phyloP scores from a whole-genome alignment of 1,284 basidiomycete genomes.

The Macrocystidia cucumis region DNA sequence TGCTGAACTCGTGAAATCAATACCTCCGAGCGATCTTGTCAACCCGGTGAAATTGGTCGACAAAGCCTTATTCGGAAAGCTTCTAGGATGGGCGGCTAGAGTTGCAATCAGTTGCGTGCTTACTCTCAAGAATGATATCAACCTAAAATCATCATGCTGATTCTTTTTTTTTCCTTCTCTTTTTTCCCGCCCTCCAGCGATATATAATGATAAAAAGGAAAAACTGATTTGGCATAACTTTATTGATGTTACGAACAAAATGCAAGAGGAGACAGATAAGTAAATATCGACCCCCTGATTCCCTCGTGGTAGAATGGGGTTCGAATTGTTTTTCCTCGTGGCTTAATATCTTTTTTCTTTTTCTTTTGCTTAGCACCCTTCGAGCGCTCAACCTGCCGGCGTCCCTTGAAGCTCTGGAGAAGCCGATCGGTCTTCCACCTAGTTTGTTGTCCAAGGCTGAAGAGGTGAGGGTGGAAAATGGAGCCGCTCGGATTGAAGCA shows the following conservation, averaged over 20 bases:
- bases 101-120: slow-evolving; percentile 73
- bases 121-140: background rate
- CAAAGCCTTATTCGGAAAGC: slow-evolving; percentile 64
- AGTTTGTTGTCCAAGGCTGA: slow-evolving; percentile 83
- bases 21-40: slow-evolving; percentile 51
- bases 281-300: slow-evolving; percentile 25
- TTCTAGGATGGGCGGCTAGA: slow-evolving; percentile 86
- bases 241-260: slow-evolving; percentile 49
- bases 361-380: slow-evolving; percentile 42
- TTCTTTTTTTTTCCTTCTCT: slow-evolving; percentile 1
- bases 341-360: background rate
- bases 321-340: background rate
- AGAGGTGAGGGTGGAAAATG: slow-evolving; percentile 77
- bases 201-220: slow-evolving; percentile 83
- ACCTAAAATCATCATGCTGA: background rate
- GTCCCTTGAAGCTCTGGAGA: slow-evolving; percentile 82
- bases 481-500: slow-evolving; percentile 63
- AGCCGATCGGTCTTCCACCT: slow-evolving; percentile 83
- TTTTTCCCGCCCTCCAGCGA: slow-evolving; percentile 37
- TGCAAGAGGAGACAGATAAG: slow-evolving; percentile 62
- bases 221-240: slow-evolving; percentile 70
- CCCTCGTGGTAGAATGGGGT: background rate
- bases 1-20: slow-evolving; percentile 64
- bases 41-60: slow-evolving; percentile 50
- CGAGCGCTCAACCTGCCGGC: slow-evolving; percentile 78